Evolutionary conservation across 306 rosid species (phyloP).

Genomic region (Rosa rugosa): DNA sequence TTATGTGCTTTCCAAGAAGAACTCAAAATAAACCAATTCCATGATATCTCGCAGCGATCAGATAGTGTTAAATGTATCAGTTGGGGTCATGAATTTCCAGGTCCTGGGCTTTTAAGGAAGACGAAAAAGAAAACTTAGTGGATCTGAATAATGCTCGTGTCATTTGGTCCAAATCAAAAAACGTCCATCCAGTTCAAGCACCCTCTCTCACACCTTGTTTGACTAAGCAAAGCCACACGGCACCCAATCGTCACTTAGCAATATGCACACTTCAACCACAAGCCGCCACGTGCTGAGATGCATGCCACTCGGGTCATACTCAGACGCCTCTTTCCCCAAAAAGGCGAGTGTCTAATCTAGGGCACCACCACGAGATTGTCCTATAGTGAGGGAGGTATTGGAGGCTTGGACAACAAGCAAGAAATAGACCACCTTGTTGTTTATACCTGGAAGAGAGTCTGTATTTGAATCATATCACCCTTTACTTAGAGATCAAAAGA

Average conservation of each 20-base stretch:
- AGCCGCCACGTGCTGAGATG: conserved; percentile 32
- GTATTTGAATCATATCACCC: not conserved
- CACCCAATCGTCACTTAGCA: not conserved
- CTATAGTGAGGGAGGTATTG: conserved; percentile 1
- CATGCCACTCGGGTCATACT: conserved; percentile 22
- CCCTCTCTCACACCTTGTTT: too few relatives aligned
- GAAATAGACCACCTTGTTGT: conserved; percentile 21
- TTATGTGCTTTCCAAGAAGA: too few relatives aligned
- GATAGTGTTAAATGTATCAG: too few relatives aligned
- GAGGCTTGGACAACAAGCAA: not conserved
- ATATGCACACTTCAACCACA: conserved; percentile 9
- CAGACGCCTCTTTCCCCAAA: conserved; percentile 28
- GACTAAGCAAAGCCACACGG: not conserved
- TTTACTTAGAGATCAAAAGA: not conserved
- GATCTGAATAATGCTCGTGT: too few relatives aligned
- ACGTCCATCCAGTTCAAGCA: too few relatives aligned
- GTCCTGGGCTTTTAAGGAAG: too few relatives aligned
- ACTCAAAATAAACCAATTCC: too few relatives aligned
- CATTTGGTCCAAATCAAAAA: too few relatives aligned
- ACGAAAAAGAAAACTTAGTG: too few relatives aligned
- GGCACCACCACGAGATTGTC: conserved; percentile 34
- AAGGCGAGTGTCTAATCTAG: conserved; percentile 3
- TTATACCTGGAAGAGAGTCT: not conserved
- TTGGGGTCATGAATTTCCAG: too few relatives aligned
- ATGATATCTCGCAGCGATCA: too few relatives aligned